Conservation (phyloP, 2,329 filamentous ascomycete species). For the Xylariales sp. region DNA sequence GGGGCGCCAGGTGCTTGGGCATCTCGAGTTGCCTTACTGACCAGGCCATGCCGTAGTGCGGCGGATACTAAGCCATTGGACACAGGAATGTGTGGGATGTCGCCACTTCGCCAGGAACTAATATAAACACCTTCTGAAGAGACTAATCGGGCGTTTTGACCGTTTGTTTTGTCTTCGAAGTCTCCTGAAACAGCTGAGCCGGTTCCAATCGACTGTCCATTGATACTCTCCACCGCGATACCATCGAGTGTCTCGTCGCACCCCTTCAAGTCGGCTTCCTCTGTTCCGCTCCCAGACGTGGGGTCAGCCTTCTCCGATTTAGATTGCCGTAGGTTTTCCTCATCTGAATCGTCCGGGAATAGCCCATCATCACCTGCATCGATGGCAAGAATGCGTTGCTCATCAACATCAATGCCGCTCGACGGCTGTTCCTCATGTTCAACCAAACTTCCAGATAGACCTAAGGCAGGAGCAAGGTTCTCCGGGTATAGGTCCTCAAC, state of each 20-base stretch:
- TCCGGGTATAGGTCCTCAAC: slow-evolving; percentile 81
- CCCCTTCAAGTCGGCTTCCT: too few species aligned
- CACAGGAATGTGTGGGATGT: slow-evolving; percentile 33
- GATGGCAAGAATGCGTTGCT: slow-evolving; percentile 46
- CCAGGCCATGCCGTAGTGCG: slow-evolving; percentile 35
- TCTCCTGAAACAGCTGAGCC: not conserved
- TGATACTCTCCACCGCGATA: too few species aligned
- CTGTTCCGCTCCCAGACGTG: too few species aligned
- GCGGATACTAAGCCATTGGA: slow-evolving; percentile 32
- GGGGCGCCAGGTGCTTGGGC: not conserved
- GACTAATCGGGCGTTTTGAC: not conserved
- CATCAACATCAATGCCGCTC: slow-evolving; percentile 59
- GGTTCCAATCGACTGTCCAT: not conserved
- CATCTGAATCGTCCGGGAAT: slow-evolving; percentile 50
- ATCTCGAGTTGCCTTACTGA: slow-evolving; percentile 22
- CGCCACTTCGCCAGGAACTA: slow-evolving; percentile 37
- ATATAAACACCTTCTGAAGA: slow-evolving; percentile 33
- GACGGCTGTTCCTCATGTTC: slow-evolving; percentile 26
- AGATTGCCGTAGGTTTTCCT: slow-evolving; percentile 31
- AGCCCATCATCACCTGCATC: slow-evolving; percentile 43
- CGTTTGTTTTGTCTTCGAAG: too few species aligned
- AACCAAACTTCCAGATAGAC: slow-evolving; percentile 27
- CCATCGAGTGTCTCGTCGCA: too few species aligned
- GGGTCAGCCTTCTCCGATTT: too few species aligned
- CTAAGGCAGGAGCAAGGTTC: slow-evolving; percentile 50